Evolutionary conservation across 1,284 basidiomycete species (phyloP).

Genomic region (Peniophora sp.): DNA sequence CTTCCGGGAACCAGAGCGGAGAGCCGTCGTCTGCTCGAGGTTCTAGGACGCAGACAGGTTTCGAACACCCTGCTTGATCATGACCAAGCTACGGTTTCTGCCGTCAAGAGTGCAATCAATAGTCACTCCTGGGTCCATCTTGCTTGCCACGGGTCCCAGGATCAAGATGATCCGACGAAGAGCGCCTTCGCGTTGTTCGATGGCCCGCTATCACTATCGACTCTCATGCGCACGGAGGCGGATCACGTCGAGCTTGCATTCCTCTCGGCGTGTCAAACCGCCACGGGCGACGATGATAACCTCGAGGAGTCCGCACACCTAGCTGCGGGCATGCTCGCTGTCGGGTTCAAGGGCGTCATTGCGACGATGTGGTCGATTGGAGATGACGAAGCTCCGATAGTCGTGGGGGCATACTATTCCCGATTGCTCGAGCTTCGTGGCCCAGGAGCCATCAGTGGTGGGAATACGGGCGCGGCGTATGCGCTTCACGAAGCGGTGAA

Average conservation of each 20-base stretch:
- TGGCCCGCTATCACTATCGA: background rate
- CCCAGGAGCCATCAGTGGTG: background rate
- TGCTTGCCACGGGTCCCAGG: background rate
- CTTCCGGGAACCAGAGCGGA: background rate
- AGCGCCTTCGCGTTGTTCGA: background rate
- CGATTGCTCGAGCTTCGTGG: background rate
- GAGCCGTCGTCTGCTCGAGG: background rate
- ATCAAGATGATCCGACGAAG: background rate
- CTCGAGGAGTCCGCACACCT: slow-evolving; percentile 12
- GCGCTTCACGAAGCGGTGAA: background rate
- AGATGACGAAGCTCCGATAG: slow-evolving; percentile 1
- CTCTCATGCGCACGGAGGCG: background rate
- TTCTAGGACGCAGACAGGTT: background rate
- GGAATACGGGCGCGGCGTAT: background rate
- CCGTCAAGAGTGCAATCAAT: background rate
- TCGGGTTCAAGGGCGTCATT: slow-evolving; percentile 10
- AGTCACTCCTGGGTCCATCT: background rate
- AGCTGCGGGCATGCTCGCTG: slow-evolving; percentile 11
- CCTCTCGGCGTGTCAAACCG: slow-evolving; percentile 11
- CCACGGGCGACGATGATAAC: slow-evolving; percentile 6
- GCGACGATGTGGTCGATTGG: slow-evolving; percentile 13
- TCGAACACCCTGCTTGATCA: background rate
- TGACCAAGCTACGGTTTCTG: background rate
- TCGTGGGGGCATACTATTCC: background rate
- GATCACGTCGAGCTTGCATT: slow-evolving; percentile 7